A percentile compares a stretch with the other conserved stretches of the same genome.
These are phyloP conservation scores for Cyphellophora europaea DNA, from an alignment of 2,329 filamentous ascomycete genomes.

Conservation along the genomic window DNA sequence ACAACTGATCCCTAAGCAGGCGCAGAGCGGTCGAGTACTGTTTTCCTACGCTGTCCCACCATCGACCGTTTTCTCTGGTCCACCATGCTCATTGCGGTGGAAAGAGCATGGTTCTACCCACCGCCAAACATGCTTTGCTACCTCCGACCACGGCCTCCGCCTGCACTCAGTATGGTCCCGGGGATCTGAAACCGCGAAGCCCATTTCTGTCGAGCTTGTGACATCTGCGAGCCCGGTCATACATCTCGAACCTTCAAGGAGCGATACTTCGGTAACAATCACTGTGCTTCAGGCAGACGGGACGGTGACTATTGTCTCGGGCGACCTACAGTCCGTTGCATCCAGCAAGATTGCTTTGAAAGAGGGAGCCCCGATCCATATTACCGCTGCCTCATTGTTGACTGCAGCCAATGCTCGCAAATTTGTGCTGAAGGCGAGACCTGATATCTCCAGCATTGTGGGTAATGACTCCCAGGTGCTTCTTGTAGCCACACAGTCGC, in stretches of 20 bases:
- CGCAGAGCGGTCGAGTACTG: conserved; percentile 51
- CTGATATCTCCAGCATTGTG: conserved; percentile 21
- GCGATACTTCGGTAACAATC: conserved; percentile 19
- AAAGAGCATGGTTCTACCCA: conserved; percentile 34
- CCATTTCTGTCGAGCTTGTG: neutral
- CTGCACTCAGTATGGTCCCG: conserved; percentile 28
- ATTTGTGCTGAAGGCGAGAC: conserved; percentile 17
- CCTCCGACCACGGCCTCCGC: conserved; percentile 23
- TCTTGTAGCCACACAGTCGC: conserved; percentile 7
- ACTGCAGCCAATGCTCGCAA: conserved; percentile 16
- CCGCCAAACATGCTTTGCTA: conserved; percentile 48
- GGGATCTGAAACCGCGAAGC: conserved; percentile 18
- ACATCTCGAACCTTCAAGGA: neutral
- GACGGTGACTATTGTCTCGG: conserved; percentile 28
- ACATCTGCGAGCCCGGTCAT: conserved; percentile 1
- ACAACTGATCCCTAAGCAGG: conserved; percentile 27
- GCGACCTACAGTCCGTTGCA: conserved; percentile 19
- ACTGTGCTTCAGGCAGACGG: conserved; percentile 36
- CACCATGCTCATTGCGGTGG: conserved; percentile 49
- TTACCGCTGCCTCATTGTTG: conserved; percentile 15
- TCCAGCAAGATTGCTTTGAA: conserved; percentile 19
- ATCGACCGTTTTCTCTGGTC: conserved; percentile 46
- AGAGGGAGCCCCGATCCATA: conserved; percentile 5
- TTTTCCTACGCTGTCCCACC: conserved; percentile 55
- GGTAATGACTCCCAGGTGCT: conserved; percentile 29